A percentile compares a stretch with the other conserved stretches of the same genome.
These are phyloP conservation scores for Nigrograna mackinnonii DNA, from an alignment of 2,329 filamentous ascomycete genomes.

Conservation along the genomic window DNA sequence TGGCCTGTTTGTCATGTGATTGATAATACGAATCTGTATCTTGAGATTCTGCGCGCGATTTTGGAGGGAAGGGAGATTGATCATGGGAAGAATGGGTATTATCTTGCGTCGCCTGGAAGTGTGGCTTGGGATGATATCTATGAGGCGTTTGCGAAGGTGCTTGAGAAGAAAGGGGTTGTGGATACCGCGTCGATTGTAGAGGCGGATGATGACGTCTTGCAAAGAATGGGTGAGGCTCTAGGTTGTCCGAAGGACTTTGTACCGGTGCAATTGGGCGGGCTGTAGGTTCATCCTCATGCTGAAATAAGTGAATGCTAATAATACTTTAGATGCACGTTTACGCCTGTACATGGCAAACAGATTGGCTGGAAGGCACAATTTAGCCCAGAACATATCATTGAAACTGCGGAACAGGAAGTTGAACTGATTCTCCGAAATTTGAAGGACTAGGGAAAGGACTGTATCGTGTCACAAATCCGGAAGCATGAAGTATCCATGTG, in stretches of 20 bases:
- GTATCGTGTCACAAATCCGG: too few relatives aligned
- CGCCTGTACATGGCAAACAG: conserved; percentile 42
- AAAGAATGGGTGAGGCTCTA: conserved; percentile 48
- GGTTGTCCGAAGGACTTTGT: conserved; percentile 42
- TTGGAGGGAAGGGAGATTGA: conserved; percentile 41
- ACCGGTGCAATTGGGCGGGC: conserved; percentile 46
- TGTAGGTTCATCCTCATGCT: conserved; percentile 32
- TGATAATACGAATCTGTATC: conserved; percentile 53
- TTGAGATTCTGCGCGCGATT: conserved; percentile 51
- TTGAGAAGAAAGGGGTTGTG: conserved; percentile 45
- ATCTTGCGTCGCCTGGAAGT: conserved; percentile 53
- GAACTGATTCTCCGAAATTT: conserved; percentile 43
- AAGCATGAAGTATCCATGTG: too few relatives aligned
- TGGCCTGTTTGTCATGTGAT: conserved; percentile 59
- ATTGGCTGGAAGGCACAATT: conserved; percentile 54
- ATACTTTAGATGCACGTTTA: conserved; percentile 46
- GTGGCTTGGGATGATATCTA: conserved; percentile 58
- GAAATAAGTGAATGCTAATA: conserved; percentile 4
- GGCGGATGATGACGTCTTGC: conserved; percentile 42
- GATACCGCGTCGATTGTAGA: conserved; percentile 38
- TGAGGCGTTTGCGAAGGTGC: conserved; percentile 45
- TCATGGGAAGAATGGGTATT: conserved; percentile 53
- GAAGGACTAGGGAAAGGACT: conserved; percentile 2
- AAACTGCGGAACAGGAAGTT: conserved; percentile 51
- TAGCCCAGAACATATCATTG: conserved; percentile 50